These are phyloP conservation scores for Rickenella mellea DNA, from an alignment of 768 basidiomycete genomes.

Conservation along the genomic window DNA sequence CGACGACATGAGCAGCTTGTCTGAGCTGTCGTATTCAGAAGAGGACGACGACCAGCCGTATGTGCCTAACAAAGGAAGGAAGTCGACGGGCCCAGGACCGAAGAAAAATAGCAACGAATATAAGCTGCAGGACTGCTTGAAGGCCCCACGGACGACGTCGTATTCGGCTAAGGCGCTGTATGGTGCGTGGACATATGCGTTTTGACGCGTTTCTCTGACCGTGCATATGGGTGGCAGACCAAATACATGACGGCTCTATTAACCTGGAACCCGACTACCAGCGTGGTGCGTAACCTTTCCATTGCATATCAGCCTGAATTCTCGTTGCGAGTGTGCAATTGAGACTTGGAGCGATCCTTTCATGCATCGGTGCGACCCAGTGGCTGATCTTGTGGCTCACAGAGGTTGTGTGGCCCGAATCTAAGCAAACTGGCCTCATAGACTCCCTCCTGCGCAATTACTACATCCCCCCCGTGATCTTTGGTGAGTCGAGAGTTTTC, in stretches of 20 bases:
- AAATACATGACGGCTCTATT: constrained; percentile 54
- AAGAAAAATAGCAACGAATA: no score
- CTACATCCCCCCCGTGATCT: constrained; percentile 71
- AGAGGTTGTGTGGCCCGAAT: constrained; percentile 76
- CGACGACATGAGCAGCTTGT: no score
- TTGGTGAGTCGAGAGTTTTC: constrained; percentile 33
- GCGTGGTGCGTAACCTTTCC: constrained; percentile 36
- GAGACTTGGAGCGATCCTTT: no score
- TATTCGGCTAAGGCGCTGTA: constrained; percentile 34
- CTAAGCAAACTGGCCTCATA: constrained; percentile 65
- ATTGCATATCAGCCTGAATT: not conserved
- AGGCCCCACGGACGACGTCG: constrained; percentile 27
- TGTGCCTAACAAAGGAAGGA: no score
- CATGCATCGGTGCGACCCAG: no score
- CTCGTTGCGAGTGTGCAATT: not conserved
- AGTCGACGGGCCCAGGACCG: no score
- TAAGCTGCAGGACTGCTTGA: no score
- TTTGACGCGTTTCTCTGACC: not conserved
- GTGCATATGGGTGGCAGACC: constrained; percentile 36
- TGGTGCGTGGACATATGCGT: constrained; percentile 23
- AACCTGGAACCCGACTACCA: constrained; percentile 73
- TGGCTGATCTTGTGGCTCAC: no score
- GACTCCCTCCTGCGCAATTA: constrained; percentile 68
- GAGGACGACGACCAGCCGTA: no score
- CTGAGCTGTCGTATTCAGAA: no score